These are phyloP conservation scores for Primulina huaijiensis DNA, from an alignment of 257 asterid genomes.

Conservation along the genomic window DNA sequence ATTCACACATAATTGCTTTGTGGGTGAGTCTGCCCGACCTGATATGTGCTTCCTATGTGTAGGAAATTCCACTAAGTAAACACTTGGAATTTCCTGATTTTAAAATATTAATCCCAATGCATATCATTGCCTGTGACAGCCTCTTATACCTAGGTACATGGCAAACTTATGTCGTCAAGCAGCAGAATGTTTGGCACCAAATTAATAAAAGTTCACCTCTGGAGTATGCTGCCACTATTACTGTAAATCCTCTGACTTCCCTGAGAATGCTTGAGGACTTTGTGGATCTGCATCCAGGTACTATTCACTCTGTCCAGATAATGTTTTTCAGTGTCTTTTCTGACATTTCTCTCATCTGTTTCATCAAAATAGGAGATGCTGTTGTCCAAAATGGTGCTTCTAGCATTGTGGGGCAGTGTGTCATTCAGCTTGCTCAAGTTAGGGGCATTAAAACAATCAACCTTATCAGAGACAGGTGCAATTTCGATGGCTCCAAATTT, in stretches of 20 bases:
- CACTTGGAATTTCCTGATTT: neutral
- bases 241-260: slow-evolving; percentile 89
- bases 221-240: slow-evolving; percentile 87
- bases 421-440: slow-evolving; percentile 83
- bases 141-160: slow-evolving; percentile 68
- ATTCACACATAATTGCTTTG: neutral
- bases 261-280: slow-evolving; percentile 93
- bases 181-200: slow-evolving; percentile 78
- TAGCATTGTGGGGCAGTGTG: slow-evolving; percentile 94
- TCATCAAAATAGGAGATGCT: slow-evolving; percentile 59
- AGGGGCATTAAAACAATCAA: slow-evolving; percentile 74
- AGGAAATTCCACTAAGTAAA: slow-evolving; percentile 1
- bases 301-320: neutral
- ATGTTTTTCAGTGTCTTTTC: slow-evolving; percentile 17
- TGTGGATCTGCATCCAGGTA: slow-evolving; percentile 73
- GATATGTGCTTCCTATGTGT: neutral
- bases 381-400: slow-evolving; percentile 97
- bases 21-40: neutral
- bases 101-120: slow-evolving; percentile 8
- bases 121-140: slow-evolving; percentile 32
- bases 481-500: slow-evolving; percentile 6
- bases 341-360: slow-evolving; percentile 23
- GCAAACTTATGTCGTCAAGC: slow-evolving; percentile 91
- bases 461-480: slow-evolving; percentile 86
- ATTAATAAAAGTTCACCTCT: slow-evolving; percentile 66